Conservation (phyloP, 345 rosid genomes). For the Populus alba region DNA sequence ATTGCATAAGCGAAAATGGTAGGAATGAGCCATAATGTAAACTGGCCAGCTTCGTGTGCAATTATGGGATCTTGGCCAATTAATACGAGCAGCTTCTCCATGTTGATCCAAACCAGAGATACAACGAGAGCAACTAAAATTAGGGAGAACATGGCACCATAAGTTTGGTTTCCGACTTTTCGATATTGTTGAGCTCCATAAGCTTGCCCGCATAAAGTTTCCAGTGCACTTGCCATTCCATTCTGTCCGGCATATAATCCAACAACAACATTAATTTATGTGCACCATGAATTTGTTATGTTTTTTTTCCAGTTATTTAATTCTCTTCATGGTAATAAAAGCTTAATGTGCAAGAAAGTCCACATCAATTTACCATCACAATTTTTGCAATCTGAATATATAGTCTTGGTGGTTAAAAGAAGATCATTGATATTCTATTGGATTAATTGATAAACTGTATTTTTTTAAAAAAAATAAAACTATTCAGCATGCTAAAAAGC, state of each 20-base stretch:
- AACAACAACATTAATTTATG: neutral
- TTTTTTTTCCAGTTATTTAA: neutral
- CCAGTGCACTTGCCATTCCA: conserved; percentile 22
- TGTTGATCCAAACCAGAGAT: conserved; percentile 17
- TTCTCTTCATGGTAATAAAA: neutral
- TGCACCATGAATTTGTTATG: neutral
- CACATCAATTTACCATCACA: too few relatives aligned
- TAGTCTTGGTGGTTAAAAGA: neutral
- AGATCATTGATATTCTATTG: neutral
- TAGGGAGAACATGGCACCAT: conserved; percentile 18
- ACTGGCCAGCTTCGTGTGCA: conserved; percentile 21
- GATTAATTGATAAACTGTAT: too few relatives aligned
- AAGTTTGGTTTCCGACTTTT: conserved; percentile 21
- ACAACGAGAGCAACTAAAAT: conserved; percentile 2
- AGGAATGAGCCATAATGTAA: conserved; percentile 19
- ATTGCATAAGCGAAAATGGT: conserved; percentile 19
- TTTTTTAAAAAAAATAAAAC: too few relatives aligned
- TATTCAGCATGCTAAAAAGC: neutral
- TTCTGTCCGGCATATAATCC: conserved; percentile 2
- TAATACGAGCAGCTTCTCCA: conserved; percentile 11
- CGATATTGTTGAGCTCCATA: conserved; percentile 22
- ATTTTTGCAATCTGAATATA: too few relatives aligned
- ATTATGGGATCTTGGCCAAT: conserved; percentile 21
- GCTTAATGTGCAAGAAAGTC: neutral
- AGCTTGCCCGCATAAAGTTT: conserved; percentile 24